A percentile compares a stretch with the other conserved stretches of the same genome.
These are phyloP conservation scores for Xylariaceae sp. DNA, from an alignment of 2,329 filamentous ascomycete genomes.

Conservation along the genomic window DNA sequence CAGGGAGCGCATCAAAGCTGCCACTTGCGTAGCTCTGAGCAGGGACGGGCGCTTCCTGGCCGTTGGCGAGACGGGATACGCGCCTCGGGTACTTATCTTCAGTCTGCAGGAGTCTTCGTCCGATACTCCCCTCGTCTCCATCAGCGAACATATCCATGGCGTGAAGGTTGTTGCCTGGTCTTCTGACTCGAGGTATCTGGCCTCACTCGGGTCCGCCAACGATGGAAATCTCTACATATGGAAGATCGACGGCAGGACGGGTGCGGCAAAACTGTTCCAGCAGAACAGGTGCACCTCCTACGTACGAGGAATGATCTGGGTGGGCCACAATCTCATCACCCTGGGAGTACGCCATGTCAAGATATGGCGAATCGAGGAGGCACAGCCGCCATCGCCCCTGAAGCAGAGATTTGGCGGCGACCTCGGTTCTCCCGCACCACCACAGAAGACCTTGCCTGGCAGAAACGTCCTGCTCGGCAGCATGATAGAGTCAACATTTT, in stretches of 20 bases:
- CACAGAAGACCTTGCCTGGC: conserved; percentile 67
- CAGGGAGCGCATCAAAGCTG: conserved; percentile 87
- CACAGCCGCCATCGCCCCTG: conserved; percentile 48
- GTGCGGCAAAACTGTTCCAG: conserved; percentile 71
- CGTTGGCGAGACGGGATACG: conserved; percentile 92
- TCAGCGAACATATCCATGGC: conserved; percentile 85
- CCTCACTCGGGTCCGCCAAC: conserved; percentile 80
- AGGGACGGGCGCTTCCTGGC: conserved; percentile 81
- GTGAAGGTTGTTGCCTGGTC: conserved; percentile 88
- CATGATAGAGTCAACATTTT: conserved; percentile 78
- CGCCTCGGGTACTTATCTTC: conserved; percentile 84
- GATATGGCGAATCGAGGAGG: conserved; percentile 79
- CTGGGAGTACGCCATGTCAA: conserved; percentile 89
- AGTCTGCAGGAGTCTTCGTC: conserved; percentile 71
- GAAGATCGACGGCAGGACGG: conserved; percentile 75
- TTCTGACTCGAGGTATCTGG: conserved; percentile 74
- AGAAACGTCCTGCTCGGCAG: conserved; percentile 80
- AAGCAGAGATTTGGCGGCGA: conserved; percentile 52
- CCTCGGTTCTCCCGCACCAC: conserved; percentile 29
- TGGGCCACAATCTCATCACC: conserved; percentile 76
- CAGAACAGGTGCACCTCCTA: conserved; percentile 86
- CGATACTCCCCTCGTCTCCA: conserved; percentile 73
- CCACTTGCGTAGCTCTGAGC: conserved; percentile 83
- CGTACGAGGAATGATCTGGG: conserved; percentile 82
- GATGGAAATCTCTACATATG: conserved; percentile 93